These are phyloP conservation scores for Debaryomyces maramus DNA, from an alignment of 805 yeast species.

Conservation along the genomic window DNA sequence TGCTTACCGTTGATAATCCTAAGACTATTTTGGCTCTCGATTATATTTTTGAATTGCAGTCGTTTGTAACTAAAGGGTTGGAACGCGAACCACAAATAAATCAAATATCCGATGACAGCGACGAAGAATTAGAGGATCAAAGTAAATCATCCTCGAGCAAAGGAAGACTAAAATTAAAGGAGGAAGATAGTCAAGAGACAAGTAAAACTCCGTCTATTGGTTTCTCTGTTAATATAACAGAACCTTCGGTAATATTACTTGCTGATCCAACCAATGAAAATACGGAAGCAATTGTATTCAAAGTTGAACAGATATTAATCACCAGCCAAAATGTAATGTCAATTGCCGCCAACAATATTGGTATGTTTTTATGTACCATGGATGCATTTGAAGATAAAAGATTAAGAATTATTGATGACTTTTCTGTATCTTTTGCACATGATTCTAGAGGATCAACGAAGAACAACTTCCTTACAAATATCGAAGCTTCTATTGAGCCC, in stretches of 20 bases:
- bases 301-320: slow-evolving; percentile 73
- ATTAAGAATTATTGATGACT: slow-evolving; percentile 82
- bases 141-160: background rate
- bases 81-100: slow-evolving; percentile 14
- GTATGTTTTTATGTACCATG: slow-evolving; percentile 84
- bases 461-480: slow-evolving; percentile 56
- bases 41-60: slow-evolving; percentile 73
- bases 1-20: slow-evolving; percentile 77
- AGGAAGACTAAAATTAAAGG: slow-evolving; percentile 8
- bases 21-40: slow-evolving; percentile 80
- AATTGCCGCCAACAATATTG: slow-evolving; percentile 72
- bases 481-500: slow-evolving; percentile 77
- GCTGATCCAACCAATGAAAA: slow-evolving; percentile 71
- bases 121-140: slow-evolving; percentile 14
- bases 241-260: slow-evolving; percentile 73
- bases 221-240: slow-evolving; percentile 65
- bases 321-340: slow-evolving; percentile 68
- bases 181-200: slow-evolving; percentile 4
- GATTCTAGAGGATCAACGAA: slow-evolving; percentile 69
- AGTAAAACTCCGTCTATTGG: slow-evolving; percentile 33
- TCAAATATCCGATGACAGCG: slow-evolving; percentile 12
- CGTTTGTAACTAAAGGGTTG: slow-evolving; percentile 56
- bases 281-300: slow-evolving; percentile 89
- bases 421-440: slow-evolving; percentile 70
- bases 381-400: slow-evolving; percentile 58